Base-by-base conservation (phyloP, 2,329 filamentous ascomycete genomes). In the Tolypocladium ophioglossoides region DNA sequence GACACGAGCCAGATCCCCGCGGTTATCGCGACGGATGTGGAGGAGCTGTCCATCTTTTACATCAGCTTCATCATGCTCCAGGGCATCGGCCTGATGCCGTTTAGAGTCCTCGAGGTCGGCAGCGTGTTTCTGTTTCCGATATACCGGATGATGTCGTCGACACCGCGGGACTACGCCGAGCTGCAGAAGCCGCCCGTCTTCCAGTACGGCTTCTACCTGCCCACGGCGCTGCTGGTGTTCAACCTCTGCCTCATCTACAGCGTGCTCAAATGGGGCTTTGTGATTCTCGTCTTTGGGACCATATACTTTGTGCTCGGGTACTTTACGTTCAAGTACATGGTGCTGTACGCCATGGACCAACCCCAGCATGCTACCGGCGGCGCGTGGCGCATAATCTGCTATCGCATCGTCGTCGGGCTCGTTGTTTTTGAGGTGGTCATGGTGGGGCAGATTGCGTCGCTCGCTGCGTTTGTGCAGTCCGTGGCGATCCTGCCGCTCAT, bases 301-400 rank as follows among this genome's bases (percentile, higher is more conserved):
- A 74, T 89, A 14, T 99, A 95, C 70, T 95, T 95, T 63, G 67
- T 82, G 22, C 80, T 95, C 16, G 91, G 91, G 22, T 87, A 89
- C 68, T 92, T 92, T 66, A 88, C 89, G 35, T 95, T 95, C 79
- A 96, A 96, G 69, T 99, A 99, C 71, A 95, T 99, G 74, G 77
- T 99, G 5, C 78, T 99, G 5, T 99, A 99, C 69, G 91, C 94
- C 35, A 99, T 99, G 94, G 91, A 97, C 63, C 92, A 97, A 68
- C 88, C 90, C 18, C 90, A 95, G 65, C 91, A 96, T 66, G 90
- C 91, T 18, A 97, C 92, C 0, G 95, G 95, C 22, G 85, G 87
- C 57, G 91, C 91, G 5, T 99, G 94, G 94, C 86, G 88, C 50
- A 95, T 99, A 80, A 96, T 99, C 58, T 96, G 91, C 71, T 90